A percentile compares a stretch with the other conserved stretches of the same genome.
These are phyloP conservation scores for Boletus rubropictus DNA, from an alignment of 768 basidiomycete genomes.

Conservation along the genomic window DNA sequence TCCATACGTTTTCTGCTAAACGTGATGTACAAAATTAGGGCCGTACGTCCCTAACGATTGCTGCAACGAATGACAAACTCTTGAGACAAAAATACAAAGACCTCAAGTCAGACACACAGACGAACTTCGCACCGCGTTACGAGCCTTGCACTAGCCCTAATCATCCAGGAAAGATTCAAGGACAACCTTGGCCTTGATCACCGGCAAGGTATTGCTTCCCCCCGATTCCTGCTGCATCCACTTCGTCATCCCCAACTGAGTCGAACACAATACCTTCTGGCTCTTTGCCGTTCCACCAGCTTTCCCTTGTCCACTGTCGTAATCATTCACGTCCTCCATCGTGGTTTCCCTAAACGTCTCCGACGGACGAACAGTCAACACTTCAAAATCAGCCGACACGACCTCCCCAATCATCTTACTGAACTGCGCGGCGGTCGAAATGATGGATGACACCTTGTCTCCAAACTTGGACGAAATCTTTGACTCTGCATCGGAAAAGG, in stretches of 20 bases:
- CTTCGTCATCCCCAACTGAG: constrained; percentile 12
- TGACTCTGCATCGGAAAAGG: background rate
- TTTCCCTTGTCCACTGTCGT: background rate
- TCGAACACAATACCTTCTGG: constrained; percentile 9
- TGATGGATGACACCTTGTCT: background rate
- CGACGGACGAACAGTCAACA: background rate
- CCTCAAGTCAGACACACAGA: no score
- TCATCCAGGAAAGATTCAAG: constrained; percentile 8
- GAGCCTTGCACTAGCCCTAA: background rate
- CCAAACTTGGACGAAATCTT: constrained; percentile 2
- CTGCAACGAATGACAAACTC: no score
- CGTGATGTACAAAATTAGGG: no score
- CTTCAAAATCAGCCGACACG: constrained; percentile 7
- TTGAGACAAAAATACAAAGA: no score
- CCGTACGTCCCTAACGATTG: no score
- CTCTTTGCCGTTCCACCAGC: background rate
- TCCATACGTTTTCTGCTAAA: no score
- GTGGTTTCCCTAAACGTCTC: constrained; percentile 1
- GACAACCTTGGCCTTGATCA: constrained; percentile 8
- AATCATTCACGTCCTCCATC: constrained; percentile 9
- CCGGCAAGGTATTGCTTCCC: background rate
- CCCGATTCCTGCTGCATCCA: background rate
- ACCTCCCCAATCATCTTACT: constrained; percentile 7
- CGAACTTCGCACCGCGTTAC: background rate
- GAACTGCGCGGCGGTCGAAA: constrained; percentile 1